phyloP scores from a whole-genome alignment of 2,329 filamentous ascomycete species.

The Pyrenochaeta sp. region DNA sequence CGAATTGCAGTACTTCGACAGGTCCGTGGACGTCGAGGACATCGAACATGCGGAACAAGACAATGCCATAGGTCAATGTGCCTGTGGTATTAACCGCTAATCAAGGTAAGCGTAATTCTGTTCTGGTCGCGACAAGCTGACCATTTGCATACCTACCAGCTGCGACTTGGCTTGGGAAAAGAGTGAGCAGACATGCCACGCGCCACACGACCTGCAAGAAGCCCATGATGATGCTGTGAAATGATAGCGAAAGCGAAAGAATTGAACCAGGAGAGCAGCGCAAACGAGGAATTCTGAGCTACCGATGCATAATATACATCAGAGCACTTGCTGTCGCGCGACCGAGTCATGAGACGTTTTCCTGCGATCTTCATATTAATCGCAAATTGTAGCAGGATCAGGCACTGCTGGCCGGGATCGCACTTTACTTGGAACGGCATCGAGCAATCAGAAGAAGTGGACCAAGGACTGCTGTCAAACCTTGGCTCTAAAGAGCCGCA shows the following conservation, averaged over 20 bases:
- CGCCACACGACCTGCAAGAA: conserved; percentile 3
- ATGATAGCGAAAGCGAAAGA: neutral
- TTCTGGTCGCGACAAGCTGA: neutral
- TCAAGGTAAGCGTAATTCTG: neutral
- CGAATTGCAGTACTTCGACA: conserved; percentile 52
- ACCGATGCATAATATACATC: neutral
- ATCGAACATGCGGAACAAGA: conserved; percentile 42
- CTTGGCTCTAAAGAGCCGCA: neutral
- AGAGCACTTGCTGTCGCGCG: neutral
- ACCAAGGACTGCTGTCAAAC: neutral
- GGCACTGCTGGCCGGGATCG: neutral
- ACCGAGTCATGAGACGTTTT: neutral
- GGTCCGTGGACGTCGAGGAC: conserved; percentile 48
- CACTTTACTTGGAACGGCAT: neutral
- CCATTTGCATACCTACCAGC: conserved; percentile 1
- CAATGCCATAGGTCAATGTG: conserved; percentile 31
- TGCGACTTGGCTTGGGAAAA: neutral
- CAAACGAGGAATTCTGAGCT: neutral
- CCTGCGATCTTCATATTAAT: neutral
- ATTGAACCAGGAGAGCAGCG: neutral
- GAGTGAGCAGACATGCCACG: conserved; percentile 1
- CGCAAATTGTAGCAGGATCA: neutral
- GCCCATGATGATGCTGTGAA: conserved; percentile 4
- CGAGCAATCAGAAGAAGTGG: neutral
- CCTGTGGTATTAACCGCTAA: conserved; percentile 15